Base-by-base conservation (phyloP, 352 stramenopile genomes). In the Pythium aphanidermatum region DNA sequence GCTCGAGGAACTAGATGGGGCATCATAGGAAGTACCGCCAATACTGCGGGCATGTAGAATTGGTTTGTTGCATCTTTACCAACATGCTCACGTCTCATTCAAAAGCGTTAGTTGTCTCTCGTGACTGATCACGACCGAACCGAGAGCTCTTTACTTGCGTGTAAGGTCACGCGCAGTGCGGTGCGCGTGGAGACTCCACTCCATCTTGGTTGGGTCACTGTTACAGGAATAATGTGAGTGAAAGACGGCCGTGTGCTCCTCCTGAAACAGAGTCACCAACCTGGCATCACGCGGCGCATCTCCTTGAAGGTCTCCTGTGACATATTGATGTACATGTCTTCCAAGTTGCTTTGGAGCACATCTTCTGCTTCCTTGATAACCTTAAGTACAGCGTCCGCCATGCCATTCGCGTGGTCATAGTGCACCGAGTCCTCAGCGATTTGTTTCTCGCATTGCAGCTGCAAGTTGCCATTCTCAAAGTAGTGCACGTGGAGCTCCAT, bases 381-480 rank as follows among this genome's bases (percentile, higher is more conserved):
- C n/a, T 66, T 49, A 23, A 90, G 46, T 24, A 95, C 48, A 24
- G 81, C 74, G 17, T 87, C 71, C 39, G 68, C 79, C 19, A 95
- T 46, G 7, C 59, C 70, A 6, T 63, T 63, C 12, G 65, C 24
- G 14, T 60, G 46, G 10, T 69, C 44, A 16, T 75, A 74, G 10
- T 55, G 49, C 12, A 92, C 55, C 28, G 73, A 68, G 20, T 86
- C 63, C 13, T 78, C 68, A 21, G 26, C 34, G 4, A 95, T 51
- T 3, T 63, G 42, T 53, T 95, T 96, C 46, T 68, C 60, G 38
- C 68, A 90, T 52, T 95, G 78, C 31, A 97, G 56, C 69, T 97
- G 90, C 36, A 98, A 64, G 55, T 98, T 98, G 25, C 91, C 92
- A 64, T 98, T 96, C 71, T 98, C 92, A 72, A 97, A 98, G 69